Conservation (phyloP, 768 basidiomycete genomes). For the Trametes cingulata region DNA sequence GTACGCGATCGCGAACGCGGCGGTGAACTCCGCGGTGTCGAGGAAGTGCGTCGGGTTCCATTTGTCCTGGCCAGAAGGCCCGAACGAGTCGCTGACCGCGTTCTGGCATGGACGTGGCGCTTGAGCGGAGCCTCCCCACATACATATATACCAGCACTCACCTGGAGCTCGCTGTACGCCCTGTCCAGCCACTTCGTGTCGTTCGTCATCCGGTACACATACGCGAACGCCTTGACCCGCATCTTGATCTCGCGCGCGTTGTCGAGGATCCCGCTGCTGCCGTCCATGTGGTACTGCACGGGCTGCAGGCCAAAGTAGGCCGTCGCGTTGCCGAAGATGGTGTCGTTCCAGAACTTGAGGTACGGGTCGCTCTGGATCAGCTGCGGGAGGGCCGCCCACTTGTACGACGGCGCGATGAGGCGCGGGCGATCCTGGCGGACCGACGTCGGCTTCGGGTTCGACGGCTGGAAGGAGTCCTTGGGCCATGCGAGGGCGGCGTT, state of each 20-base stretch:
- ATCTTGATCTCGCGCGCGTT: slow-evolving; percentile 86
- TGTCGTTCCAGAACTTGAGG: slow-evolving; percentile 85
- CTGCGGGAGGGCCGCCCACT: slow-evolving; percentile 79
- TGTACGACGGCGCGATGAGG: slow-evolving; percentile 87
- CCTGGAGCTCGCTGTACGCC: slow-evolving; percentile 78
- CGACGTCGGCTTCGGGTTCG: slow-evolving; percentile 55
- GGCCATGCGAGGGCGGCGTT: slow-evolving; percentile 69
- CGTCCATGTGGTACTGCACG: slow-evolving; percentile 73
- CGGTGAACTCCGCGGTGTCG: slow-evolving; percentile 82
- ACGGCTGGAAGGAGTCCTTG: slow-evolving; percentile 69
- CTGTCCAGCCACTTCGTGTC: slow-evolving; percentile 91
- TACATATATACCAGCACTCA: slow-evolving; percentile 37
- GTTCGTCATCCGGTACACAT: slow-evolving; percentile 87
- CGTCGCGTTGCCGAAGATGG: slow-evolving; percentile 87
- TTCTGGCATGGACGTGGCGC: slow-evolving; percentile 46
- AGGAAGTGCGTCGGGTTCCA: slow-evolving; percentile 95
- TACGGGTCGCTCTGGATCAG: slow-evolving; percentile 86
- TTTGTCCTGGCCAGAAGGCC: slow-evolving; percentile 53
- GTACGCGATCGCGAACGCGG: slow-evolving; percentile 90
- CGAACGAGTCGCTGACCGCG: slow-evolving; percentile 65
- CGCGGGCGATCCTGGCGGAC: slow-evolving; percentile 84
- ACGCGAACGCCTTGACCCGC: slow-evolving; percentile 89
- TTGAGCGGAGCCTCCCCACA: slow-evolving; percentile 2
- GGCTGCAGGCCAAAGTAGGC: slow-evolving; percentile 58
- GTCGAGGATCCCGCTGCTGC: slow-evolving; percentile 88